Percentiles rank a stretch among this genome's conserved stretches.
Evolutionary conservation across 306 rosid genomes (phyloP).

Genomic region (Acacia acuminata): DNA sequence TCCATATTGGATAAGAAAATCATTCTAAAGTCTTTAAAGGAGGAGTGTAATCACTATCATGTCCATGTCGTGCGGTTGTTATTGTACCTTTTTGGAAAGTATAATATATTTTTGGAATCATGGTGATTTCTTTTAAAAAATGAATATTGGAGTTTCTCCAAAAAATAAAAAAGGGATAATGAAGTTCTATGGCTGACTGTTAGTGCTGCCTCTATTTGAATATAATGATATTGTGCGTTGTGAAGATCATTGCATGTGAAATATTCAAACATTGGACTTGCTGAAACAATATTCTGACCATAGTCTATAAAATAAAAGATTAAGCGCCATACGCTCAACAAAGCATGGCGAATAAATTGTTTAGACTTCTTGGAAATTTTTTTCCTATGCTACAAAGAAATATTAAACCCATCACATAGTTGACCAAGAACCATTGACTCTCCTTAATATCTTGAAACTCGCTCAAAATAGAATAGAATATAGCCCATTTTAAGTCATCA

Average conservation of each 20-base stretch:
- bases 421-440: conserved; percentile 18
- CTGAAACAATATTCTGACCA: conserved; percentile 40
- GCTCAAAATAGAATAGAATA: neutral
- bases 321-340: neutral
- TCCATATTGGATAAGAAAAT: neutral
- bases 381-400: conserved; percentile 12
- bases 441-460: neutral
- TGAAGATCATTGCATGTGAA: conserved; percentile 34
- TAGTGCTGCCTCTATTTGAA: neutral
- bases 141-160: neutral
- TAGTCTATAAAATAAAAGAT: conserved; percentile 19
- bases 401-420: neutral
- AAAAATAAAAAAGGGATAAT: too few relatives aligned
- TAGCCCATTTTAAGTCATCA: conserved; percentile 14
- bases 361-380: neutral
- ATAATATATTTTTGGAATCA: too few relatives aligned
- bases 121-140: too few relatives aligned
- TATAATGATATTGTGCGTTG: neutral
- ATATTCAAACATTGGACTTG: conserved; percentile 27
- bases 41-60: too few relatives aligned
- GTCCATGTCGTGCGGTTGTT: too few relatives aligned
- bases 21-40: too few relatives aligned
- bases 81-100: too few relatives aligned
- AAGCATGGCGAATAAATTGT: conserved; percentile 22
- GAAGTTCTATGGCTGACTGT: neutral